A percentile compares a stretch with the other conserved stretches of the same genome.
phyloP scores from a whole-genome alignment of 2,329 filamentous ascomycete species.

The Trichoderma sp. region DNA sequence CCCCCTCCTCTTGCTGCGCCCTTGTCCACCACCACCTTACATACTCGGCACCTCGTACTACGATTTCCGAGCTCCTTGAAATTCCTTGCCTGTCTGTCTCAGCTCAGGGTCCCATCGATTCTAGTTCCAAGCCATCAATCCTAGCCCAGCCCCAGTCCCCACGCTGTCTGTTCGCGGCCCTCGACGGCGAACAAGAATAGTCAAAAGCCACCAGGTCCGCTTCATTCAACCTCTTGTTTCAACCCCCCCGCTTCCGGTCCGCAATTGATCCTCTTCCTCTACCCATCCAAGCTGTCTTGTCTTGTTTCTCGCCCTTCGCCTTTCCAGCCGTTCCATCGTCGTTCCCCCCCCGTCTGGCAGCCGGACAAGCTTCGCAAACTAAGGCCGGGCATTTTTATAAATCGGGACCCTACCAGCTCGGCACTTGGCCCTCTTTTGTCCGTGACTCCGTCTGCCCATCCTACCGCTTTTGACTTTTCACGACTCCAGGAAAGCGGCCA shows the following conservation, averaged over 20 bases:
- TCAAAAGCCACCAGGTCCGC: constrained; percentile 11
- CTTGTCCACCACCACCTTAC: not conserved
- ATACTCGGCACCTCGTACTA: not conserved
- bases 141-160: constrained; percentile 13
- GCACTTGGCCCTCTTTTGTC: not conserved
- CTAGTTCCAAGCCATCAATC: constrained; percentile 10
- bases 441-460: not conserved
- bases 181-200: constrained; percentile 12
- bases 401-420: not conserved
- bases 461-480: constrained; percentile 1
- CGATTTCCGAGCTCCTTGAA: not conserved
- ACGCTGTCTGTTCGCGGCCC: constrained; percentile 17
- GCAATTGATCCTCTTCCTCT: constrained; percentile 5
- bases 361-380: not conserved
- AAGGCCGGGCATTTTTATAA: not conserved
- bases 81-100: constrained; percentile 20
- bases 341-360: not conserved
- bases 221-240: constrained; percentile 11
- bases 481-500: constrained; percentile 8
- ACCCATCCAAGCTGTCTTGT: not conserved
- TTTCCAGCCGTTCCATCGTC: not conserved
- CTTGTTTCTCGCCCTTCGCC: not conserved
- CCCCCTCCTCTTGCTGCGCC: not conserved
- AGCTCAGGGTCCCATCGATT: constrained; percentile 19
- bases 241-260: constrained; percentile 18